Base-by-base conservation (phyloP, 1,139 yeast genomes). In the Zygosaccharomyces pseudobailii region DNA sequence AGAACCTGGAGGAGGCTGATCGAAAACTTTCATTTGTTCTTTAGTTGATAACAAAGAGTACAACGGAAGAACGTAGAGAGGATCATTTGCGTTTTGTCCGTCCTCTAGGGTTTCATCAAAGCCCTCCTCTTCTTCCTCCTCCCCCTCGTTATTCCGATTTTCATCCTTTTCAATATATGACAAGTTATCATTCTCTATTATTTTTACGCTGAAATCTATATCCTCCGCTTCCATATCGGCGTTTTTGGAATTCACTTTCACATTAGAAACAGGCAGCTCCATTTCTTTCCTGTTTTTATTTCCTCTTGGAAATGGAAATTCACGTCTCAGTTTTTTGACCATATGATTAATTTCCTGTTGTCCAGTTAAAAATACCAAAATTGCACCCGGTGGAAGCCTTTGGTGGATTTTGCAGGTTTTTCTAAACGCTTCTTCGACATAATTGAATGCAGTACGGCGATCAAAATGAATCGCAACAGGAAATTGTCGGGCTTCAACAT, bases 381-480 rank as follows among this genome's bases (percentile, higher is more conserved):
- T 92, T 1, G 96, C 97, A 36, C 99, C 99, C 3, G 90, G 90
- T 2, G 98, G 98, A 36, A 94, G 73, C 51, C 76, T 75, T 55
- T 77, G 79, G 62, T 94, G 99, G 46, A 94, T 90, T 61, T 92
- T 90, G 57, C 88, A 80, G 0, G 95, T 75, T 63, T 92, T 94
- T 53, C 78, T 79, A 61, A 82, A 87, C 0, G 95, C 94, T 62
- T 92, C 97, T 35, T 87, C 96, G 36, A 84, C 72, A 61, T 92
- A 94, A 52, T 90, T 83, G 54, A 71, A 79, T 2, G 80, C 74
- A 0, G 99, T 94, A 33, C 80, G 78, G 53, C 85, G 79, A 67
- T 84, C 88, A 71, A 94, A 94, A 67, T 94, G 99, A 19, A 86
- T 76, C 13, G 96, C 82, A 0, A 94, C 98, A 0, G 98, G 97